phyloP scores from a whole-genome alignment of 805 yeast species.

The Candida anglica region DNA sequence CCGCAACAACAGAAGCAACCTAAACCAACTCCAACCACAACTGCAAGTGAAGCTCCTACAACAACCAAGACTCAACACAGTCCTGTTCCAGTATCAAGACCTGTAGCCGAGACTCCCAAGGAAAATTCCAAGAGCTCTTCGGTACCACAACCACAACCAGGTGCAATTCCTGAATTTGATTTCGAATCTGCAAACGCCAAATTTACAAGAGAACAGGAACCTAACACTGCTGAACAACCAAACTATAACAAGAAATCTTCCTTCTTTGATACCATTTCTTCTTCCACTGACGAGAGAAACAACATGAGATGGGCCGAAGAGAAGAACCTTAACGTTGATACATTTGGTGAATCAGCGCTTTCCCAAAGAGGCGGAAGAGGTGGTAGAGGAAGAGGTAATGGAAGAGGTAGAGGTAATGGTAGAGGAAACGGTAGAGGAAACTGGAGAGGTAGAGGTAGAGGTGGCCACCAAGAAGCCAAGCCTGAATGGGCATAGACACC shows the following conservation, averaged over 20 bases:
- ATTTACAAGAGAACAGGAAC: constrained; percentile 50
- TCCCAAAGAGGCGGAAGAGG: constrained; percentile 38
- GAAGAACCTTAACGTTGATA: constrained; percentile 68
- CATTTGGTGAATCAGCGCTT: constrained; percentile 72
- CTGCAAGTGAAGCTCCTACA: constrained; percentile 3
- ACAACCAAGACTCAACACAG: constrained; percentile 3
- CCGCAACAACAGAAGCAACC: no score
- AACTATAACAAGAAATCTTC: constrained; percentile 76
- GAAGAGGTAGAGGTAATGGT: constrained; percentile 48
- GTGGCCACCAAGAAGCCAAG: constrained; percentile 14
- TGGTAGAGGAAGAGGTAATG: constrained; percentile 39
- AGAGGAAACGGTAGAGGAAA: constrained; percentile 13
- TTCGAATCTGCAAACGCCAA: constrained; percentile 72
- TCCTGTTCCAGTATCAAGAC: constrained; percentile 11
- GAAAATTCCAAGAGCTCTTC: constrained; percentile 6
- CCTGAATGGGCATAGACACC: constrained; percentile 32
- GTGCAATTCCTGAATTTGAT: constrained; percentile 55
- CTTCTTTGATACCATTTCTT: constrained; percentile 82
- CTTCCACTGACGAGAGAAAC: constrained; percentile 51
- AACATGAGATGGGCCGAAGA: constrained; percentile 69
- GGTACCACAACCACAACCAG: constrained; percentile 3
- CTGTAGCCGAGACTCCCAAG: constrained; percentile 1
- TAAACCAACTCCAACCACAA: constrained; percentile 5
- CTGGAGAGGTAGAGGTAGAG: constrained; percentile 13
- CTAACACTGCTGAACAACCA: constrained; percentile 20